Evolutionary conservation across 1,284 basidiomycete species (phyloP).

Genomic region (Rhizoctonia solani): DNA sequence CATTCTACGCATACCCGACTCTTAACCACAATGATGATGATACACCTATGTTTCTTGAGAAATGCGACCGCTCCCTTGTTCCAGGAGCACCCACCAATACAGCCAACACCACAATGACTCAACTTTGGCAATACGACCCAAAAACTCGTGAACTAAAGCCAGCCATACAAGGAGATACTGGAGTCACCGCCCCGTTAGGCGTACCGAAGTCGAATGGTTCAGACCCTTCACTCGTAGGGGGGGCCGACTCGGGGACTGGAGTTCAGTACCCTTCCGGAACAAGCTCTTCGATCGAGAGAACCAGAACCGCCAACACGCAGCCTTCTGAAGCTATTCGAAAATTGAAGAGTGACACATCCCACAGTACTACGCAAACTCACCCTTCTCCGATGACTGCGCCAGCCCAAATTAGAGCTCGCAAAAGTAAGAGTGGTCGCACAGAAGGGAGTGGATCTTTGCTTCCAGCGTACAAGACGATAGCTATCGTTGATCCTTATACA

Average conservation of each 20-base stretch:
- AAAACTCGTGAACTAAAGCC: constrained; percentile 11
- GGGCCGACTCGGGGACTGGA: too few species aligned
- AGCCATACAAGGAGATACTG: neutral
- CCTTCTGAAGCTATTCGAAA: neutral
- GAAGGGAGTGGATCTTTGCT: neutral
- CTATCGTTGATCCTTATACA: constrained; percentile 17
- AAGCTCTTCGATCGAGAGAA: too few species aligned
- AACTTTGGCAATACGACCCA: constrained; percentile 31
- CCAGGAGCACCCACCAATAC: neutral
- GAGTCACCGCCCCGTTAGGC: neutral
- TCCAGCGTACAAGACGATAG: neutral
- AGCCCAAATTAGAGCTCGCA: neutral
- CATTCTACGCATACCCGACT: neutral
- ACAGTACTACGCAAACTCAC: neutral
- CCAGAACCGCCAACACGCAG: too few species aligned
- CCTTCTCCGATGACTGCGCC: neutral
- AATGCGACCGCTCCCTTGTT: constrained; percentile 4
- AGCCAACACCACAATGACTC: neutral
- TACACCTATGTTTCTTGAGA: constrained; percentile 3
- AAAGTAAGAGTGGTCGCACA: neutral
- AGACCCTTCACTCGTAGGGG: neutral
- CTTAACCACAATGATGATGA: neutral
- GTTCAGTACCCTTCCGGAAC: too few species aligned
- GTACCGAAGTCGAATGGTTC: neutral
- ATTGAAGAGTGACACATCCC: neutral